Evolutionary conservation across 306 rosid species (phyloP), one percentile per base, ranked within the genome.

Genomic region (Cicer bijugum): DNA sequence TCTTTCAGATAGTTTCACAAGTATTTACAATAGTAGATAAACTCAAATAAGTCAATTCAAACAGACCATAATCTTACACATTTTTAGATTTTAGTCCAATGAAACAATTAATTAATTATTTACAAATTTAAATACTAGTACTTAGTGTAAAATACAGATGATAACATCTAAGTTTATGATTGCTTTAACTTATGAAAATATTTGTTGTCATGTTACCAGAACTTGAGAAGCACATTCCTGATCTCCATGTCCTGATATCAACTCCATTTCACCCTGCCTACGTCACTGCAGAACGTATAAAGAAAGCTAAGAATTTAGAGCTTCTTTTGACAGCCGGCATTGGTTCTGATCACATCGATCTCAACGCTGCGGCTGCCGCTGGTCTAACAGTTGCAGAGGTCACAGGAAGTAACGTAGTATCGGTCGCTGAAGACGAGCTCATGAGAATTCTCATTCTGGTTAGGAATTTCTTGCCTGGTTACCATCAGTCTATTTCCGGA

Each of bases 181-280:
- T 66, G 45, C 16, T 50, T 58, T n/a, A 50, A 61, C 75, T 83
- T n/a, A 70, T 59, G 12, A 46, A 28, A 28, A 11, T 50, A 35
- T 51, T 52, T 66, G 40, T 19, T 82, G 66, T 69, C 6, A 0
- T 71, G 61, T 12, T 76, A 62, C 1, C 88, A 94, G 98, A 83
- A 63, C 98, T 91, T 48, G 98, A 89, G 78, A 91, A 87, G 69
- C 97, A 94, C 72, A 85, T 94, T 75, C 87, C 85, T 57, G 75
- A 94, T 94, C 98, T 1, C 98, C 98, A 10, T 94, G 98, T 75
- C 87, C 85, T 57, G 75, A 94, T 94, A 72, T 76, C 96, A 1
- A 94, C 98, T 1, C 98, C 98, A 10, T 94, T 94, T 85, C 98
- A 94, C 65, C 98, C 98, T 4, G 98, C 98, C 44, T 94, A 94